Conservation (phyloP, 257 asterid genomes). For the Knoxia roxburghii region DNA sequence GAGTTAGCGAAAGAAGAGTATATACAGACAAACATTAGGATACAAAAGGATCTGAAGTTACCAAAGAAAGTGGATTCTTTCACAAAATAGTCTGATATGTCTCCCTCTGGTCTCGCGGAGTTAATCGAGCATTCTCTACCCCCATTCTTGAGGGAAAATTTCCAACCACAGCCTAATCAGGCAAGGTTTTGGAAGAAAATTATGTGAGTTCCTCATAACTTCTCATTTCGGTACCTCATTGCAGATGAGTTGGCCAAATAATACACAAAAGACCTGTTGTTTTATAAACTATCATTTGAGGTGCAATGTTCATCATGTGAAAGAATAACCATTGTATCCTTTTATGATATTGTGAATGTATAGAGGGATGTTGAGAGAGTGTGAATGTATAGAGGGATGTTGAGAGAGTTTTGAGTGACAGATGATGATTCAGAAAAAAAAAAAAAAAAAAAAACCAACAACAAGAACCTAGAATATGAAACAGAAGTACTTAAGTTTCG, state of each 20-base stretch:
- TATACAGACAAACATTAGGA: conserved; percentile 48
- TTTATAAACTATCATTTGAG: no score
- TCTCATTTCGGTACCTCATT: conserved; percentile 57
- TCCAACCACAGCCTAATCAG: conserved; percentile 27
- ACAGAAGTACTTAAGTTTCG: background rate
- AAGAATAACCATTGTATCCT: conserved; percentile 1
- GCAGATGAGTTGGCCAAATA: conserved; percentile 45
- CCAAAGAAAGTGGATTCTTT: conserved; percentile 71
- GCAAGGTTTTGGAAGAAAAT: conserved; percentile 55
- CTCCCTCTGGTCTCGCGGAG: conserved; percentile 42
- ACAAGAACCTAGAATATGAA: background rate
- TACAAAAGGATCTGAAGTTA: conserved; percentile 59
- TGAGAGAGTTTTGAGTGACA: conserved; percentile 28
- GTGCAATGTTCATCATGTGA: background rate
- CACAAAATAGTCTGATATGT: conserved; percentile 51
- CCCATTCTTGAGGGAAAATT: conserved; percentile 21
- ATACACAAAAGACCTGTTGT: background rate
- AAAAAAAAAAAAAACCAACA: no score
- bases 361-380: no score
- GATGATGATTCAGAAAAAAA: conserved; percentile 36
- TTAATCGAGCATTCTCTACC: conserved; percentile 53
- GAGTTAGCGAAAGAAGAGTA: conserved; percentile 94
- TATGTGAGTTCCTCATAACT: conserved; percentile 63
- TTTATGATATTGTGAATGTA: background rate
- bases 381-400: no score